Percentiles rank a stretch among this genome's conserved stretches.
These are phyloP conservation scores for Wickerhamiella nectarea DNA, from an alignment of 805 yeast genomes.

Conservation along the genomic window DNA sequence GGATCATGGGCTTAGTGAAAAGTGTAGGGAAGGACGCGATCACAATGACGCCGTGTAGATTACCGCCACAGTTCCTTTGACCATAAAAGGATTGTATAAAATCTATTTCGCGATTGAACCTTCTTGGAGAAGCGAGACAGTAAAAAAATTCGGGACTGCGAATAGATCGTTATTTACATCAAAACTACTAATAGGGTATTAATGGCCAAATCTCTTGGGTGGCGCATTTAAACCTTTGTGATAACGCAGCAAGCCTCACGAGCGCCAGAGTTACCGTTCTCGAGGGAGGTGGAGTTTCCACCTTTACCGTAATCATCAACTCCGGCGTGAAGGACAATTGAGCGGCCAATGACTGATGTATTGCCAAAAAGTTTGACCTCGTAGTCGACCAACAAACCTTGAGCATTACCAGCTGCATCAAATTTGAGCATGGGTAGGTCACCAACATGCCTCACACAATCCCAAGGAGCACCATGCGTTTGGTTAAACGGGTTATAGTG, in stretches of 20 bases:
- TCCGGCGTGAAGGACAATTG: slow-evolving; percentile 81
- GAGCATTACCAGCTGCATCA: slow-evolving; percentile 63
- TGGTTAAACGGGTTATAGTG: slow-evolving; percentile 86
- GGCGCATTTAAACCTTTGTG: not conserved
- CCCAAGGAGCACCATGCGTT: slow-evolving; percentile 24
- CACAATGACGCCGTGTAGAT: too few relatives aligned
- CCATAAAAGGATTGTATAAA: too few relatives aligned
- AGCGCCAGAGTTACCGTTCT: slow-evolving; percentile 89
- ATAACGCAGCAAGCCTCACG: slow-evolving; percentile 88
- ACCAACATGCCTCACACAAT: slow-evolving; percentile 50
- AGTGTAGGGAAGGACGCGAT: not conserved
- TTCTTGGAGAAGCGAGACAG: not conserved
- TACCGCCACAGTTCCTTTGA: too few relatives aligned
- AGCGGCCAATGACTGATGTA: slow-evolving; percentile 68
- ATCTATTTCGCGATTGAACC: too few relatives aligned
- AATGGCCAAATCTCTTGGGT: too few relatives aligned
- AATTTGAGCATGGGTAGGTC: slow-evolving; percentile 74
- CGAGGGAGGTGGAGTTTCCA: slow-evolving; percentile 72
- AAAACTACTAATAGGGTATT: not conserved
- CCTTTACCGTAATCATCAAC: slow-evolving; percentile 85
- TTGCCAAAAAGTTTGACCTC: slow-evolving; percentile 60
- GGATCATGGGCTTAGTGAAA: slow-evolving; percentile 9
- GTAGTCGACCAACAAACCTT: slow-evolving; percentile 57
- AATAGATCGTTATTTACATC: too few relatives aligned
- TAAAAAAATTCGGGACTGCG: too few relatives aligned